Evolutionary conservation across 2,329 filamentous ascomycete species (phyloP).

Genomic region (Nannizziopsis barbatae): DNA sequence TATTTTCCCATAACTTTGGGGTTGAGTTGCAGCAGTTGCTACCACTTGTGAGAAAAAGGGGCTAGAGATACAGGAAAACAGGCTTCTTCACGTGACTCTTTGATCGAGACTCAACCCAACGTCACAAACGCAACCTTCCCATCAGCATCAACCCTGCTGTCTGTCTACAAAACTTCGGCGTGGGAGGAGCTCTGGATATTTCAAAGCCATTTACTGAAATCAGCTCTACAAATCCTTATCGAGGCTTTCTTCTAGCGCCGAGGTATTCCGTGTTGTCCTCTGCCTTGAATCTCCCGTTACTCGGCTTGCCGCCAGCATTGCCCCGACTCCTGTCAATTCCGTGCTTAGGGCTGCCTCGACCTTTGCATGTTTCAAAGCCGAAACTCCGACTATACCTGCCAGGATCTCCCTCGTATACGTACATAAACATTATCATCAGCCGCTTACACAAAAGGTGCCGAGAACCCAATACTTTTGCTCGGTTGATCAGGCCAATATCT

Average conservation of each 20-base stretch:
- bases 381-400: slow-evolving; percentile 1
- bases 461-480: too few species aligned
- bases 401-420: not conserved
- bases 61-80: not conserved
- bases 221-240: not conserved
- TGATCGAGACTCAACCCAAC: slow-evolving; percentile 3
- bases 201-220: not conserved
- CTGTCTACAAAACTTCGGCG: not conserved
- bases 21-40: not conserved
- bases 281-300: not conserved
- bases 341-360: not conserved
- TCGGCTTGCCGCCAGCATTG: not conserved
- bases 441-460: not conserved
- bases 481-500: too few species aligned
- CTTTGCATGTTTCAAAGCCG: slow-evolving; percentile 7
- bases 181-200: not conserved
- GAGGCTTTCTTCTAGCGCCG: not conserved
- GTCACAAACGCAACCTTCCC: slow-evolving; percentile 8
- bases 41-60: not conserved
- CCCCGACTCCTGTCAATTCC: not conserved
- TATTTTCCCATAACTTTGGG: too few species aligned
- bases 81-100: slow-evolving; percentile 2
- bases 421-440: not conserved
- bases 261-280: not conserved
- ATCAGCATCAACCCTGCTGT: slow-evolving; percentile 8